phyloP scores from a whole-genome alignment of 2,329 filamentous ascomycete species.

The Tolypocladium ovalisporum region DNA sequence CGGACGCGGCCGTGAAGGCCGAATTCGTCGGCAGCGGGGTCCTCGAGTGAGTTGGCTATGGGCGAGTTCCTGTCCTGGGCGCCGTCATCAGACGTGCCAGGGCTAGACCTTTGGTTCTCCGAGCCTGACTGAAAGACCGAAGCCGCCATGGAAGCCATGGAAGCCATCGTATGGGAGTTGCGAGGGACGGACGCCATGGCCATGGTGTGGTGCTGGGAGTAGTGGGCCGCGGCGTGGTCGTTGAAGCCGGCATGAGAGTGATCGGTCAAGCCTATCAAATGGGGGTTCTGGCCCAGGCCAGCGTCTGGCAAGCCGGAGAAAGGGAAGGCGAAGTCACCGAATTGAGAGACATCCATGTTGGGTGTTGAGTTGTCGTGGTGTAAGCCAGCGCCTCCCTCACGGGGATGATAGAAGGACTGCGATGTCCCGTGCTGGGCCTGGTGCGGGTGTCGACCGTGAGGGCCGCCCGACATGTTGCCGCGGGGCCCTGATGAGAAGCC shows the following conservation, averaged over 20 bases:
- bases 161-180: constrained; percentile 8
- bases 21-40: constrained; percentile 47
- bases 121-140: constrained; percentile 12
- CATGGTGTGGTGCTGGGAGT: constrained; percentile 20
- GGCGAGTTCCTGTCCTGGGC: constrained; percentile 32
- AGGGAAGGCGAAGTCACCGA: constrained; percentile 42
- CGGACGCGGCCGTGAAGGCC: constrained; percentile 34
- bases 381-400: constrained; percentile 10
- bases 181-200: constrained; percentile 6
- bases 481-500: background rate
- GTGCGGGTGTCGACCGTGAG: constrained; percentile 15
- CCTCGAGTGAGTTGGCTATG: constrained; percentile 37
- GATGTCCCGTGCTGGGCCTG: constrained; percentile 17
- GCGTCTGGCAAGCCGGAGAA: constrained; percentile 27
- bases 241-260: constrained; percentile 22
- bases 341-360: constrained; percentile 36
- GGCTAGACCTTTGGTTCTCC: constrained; percentile 14
- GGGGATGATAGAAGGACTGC: constrained; percentile 12
- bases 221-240: constrained; percentile 17
- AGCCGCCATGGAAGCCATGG: constrained; percentile 9
- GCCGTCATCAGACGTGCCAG: constrained; percentile 34
- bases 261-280: constrained; percentile 16
- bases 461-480: constrained; percentile 17
- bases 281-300: constrained; percentile 12
- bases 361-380: constrained; percentile 10